Base-by-base conservation (phyloP, 1,284 basidiomycete genomes). In the Phellopilus nigrolimitatus region DNA sequence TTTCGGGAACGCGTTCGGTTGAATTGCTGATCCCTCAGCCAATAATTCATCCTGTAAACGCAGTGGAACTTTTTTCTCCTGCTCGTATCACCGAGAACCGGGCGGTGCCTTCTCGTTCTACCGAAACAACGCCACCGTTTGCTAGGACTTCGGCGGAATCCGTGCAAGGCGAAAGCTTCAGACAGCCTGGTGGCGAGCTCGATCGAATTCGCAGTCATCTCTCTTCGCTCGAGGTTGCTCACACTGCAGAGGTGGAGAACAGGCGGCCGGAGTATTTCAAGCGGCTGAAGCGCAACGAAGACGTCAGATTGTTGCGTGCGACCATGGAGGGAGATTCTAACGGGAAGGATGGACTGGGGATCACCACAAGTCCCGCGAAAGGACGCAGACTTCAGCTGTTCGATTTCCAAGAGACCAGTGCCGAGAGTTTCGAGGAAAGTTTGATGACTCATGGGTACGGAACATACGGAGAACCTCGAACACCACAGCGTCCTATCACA, bases 361-460 rank as follows among this genome's bases (percentile, higher is more conserved):
- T 88, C 31, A 74, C 72, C 56, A 78, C 82, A 56, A 86, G 78
- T 59, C 84, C 86, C 0, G 64, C 71, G 46, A 86, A 82, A 65
- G 87, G 86, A 0, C 70, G 86, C 47, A 71, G 84, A 48, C 66
- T 88, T 33, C 80, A 79, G 57, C 63, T 89, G 28, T 88, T 53
- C 44, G 54, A 56, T 37, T 52, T 89, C 64, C 85, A 86, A 63
- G 82, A 85, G 66, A 88, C 86, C 0, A 84, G 82, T 6, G 85
- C 86, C 49, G 86, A 88, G 66, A 87, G 84, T 61, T 88, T 89
- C 58, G 85, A 88, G 61, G 83, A 88, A 65, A 84, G 83, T 57
- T 64, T 88, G 34, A 84, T 88, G 76, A 84, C 83, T 22, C 82
- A 84, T 21, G 84, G 85, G 9, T 88, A 88, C 62, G 84, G 80